phyloP scores from a whole-genome alignment of 176 grass and related monocot genomes.

The Musa beccarii region DNA sequence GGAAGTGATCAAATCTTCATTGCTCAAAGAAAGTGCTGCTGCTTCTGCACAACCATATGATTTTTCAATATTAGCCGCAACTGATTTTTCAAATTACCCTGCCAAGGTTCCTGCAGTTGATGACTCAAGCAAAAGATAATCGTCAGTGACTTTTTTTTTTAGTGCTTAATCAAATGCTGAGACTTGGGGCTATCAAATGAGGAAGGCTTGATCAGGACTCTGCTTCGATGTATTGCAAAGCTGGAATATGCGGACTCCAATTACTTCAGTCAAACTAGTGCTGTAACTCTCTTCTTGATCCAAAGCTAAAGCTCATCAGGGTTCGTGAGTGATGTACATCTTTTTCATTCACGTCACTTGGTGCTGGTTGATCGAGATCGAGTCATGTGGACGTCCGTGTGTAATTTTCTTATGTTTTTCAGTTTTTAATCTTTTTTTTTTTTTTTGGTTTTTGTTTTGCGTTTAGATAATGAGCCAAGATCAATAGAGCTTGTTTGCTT shows the following conservation, averaged over 20 bases:
- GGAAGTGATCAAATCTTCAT: constrained; percentile 74
- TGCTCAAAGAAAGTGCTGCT: constrained; percentile 60
- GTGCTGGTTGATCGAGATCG: no score
- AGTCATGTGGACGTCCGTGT: not conserved
- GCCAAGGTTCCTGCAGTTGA: constrained; percentile 40
- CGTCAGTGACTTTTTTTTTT: not conserved
- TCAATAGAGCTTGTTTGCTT: no score
- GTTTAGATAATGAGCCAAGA: no score
- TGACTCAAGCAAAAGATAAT: constrained; percentile 51
- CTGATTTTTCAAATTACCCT: constrained; percentile 49
- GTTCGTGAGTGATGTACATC: not conserved
- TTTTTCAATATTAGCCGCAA: constrained; percentile 32
- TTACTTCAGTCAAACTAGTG: not conserved
- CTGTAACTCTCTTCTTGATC: not conserved
- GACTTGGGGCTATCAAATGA: not conserved
- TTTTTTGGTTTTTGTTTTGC: no score
- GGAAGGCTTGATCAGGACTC: not conserved
- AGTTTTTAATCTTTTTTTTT: not conserved
- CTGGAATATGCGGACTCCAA: not conserved
- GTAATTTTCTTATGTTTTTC: not conserved
- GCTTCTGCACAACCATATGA: constrained; percentile 62
- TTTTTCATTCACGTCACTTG: not conserved
- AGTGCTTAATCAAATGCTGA: not conserved
- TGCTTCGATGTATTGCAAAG: not conserved
- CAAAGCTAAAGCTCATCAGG: not conserved